Conservation (phyloP, 306 rosid species). For the Prunus persica region Prunus_persica_NCBIv2 NC_034014.1:4797001-4797500, state of each 20-base stretch:
- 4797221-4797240: neutral
- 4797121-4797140: no score
- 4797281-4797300: neutral
- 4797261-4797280: neutral
- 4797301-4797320: slow-evolving; percentile 27
- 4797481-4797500: neutral
- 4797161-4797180: no score
- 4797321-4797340: slow-evolving; percentile 49
- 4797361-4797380: slow-evolving; percentile 32
- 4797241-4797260: neutral
- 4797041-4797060: slow-evolving; percentile 26
- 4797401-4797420: neutral
- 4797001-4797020: slow-evolving; percentile 11
- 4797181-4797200: neutral
- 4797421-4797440: neutral
- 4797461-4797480: neutral
- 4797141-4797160: no score
- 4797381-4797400: neutral
- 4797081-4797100: neutral
- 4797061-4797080: slow-evolving; percentile 36
- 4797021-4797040: slow-evolving; percentile 20
- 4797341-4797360: slow-evolving; percentile 45
- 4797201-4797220: neutral
- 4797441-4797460: neutral
- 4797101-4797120: no score